Evolutionary conservation across 2,329 filamentous ascomycete genomes (phyloP).

Genomic region (Neopestalotiopsis clavispora): DNA sequence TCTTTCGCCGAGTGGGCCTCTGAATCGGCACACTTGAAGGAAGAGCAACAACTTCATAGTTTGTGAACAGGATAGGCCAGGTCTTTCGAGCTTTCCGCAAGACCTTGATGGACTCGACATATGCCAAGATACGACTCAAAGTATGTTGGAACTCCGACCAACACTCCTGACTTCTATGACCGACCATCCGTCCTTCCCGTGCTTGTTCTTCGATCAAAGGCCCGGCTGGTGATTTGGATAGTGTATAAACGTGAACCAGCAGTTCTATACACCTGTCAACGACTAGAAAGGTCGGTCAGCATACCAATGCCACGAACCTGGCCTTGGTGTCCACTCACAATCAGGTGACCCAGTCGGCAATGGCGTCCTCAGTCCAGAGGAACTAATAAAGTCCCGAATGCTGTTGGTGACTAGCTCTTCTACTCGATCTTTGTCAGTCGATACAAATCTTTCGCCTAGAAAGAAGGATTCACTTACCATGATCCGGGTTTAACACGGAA

Average conservation of each 20-base stretch:
- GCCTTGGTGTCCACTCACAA: background rate
- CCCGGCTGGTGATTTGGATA: slow-evolving; percentile 8
- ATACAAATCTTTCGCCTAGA: background rate
- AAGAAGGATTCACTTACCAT: background rate
- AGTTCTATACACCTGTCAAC: slow-evolving; percentile 5
- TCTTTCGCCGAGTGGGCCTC: slow-evolving; percentile 14
- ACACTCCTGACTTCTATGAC: slow-evolving; percentile 12
- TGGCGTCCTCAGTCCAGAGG: background rate
- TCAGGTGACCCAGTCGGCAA: background rate
- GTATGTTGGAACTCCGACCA: slow-evolving; percentile 23
- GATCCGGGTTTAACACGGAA: background rate
- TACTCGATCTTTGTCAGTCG: background rate
- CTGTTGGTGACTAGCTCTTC: background rate
- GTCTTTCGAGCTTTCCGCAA: slow-evolving; percentile 2
- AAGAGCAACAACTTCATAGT: slow-evolving; percentile 16
- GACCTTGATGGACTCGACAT: slow-evolving; percentile 16
- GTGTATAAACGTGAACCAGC: background rate
- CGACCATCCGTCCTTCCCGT: slow-evolving; percentile 11
- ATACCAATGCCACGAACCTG: background rate
- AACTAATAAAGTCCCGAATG: background rate
- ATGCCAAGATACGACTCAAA: slow-evolving; percentile 22
- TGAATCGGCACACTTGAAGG: slow-evolving; percentile 16
- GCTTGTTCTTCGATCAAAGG: background rate
- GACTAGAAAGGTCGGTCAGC: background rate
- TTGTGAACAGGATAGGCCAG: slow-evolving; percentile 25